Evolutionary conservation across 2,329 filamentous ascomycete species (phyloP), one percentile per base, ranked within the genome.

Genomic region (Lasiodiplodia theobromae): DNA sequence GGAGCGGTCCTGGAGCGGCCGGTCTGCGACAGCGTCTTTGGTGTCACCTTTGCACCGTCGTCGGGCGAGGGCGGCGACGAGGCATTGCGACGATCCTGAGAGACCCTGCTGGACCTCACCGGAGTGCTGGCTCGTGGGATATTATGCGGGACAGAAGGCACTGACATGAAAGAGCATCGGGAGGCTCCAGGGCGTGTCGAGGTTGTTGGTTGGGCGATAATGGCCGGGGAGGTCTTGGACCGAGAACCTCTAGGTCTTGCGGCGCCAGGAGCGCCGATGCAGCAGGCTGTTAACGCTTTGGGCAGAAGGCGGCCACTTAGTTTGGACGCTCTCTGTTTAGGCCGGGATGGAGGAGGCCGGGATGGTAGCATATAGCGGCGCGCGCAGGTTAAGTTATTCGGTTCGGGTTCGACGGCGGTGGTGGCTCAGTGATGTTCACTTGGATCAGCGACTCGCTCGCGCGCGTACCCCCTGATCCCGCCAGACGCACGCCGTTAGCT

Each of bases 1-100:
- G 80, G 78, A 21, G 75, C 76, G 21, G 80, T 81, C 71, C 75
- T 77, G 69, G 79, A 80, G 68, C 79, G 77, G 72, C 77, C 78
- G 28, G 77, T 75, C 69, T 77, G 75, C 38, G 77, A 75, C 69
- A 80, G 77, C 49, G 70, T 74, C 68, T 76, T 79, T 52, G 77
- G 79, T 37, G 75, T 76, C 72, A 75, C 72, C 57, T 72, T 72
- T 51, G 67, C 56, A 69, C 62, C 54, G 52, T 69, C 68, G 64
- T 70, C 68, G 62, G 70, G 67, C 52, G 73, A 71, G 67, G 70
- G 67, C 67, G 71, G 57, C 66, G 65, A 54, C 64, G 68, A 69
- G 31, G 53, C 68, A 70, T 68, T 69, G 69, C 69, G 74, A 71
- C 23, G 34, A 34, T 71, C 69, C 66, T 25, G 71, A 73, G 71